Evolutionary conservation across 345 rosid genomes (phyloP), one percentile per base, ranked within the genome.

Genomic region (Mallotus nudiflorus): DNA sequence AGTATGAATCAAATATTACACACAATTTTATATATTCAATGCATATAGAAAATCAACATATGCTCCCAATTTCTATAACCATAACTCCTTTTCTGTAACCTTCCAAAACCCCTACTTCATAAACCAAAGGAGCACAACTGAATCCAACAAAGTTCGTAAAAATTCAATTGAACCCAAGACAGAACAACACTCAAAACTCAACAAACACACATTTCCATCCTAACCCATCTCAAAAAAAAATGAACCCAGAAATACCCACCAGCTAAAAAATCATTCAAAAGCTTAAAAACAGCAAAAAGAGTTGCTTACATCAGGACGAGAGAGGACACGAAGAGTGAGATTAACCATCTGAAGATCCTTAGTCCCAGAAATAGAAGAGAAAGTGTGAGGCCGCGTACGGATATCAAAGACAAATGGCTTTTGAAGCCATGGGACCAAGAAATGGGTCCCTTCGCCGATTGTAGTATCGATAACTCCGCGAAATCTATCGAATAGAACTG

Each of bases 261-360:
- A 31, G 37, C 4, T 22, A 60, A 62, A 63, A 31, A 51, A 40
- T n/a, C 16, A 63, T n/a, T n/a, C n/a, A n/a, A n/a, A n/a, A n/a
- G n/a, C n/a, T n/a, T n/a, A 45, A 2, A 20, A 15, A 66, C 70
- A 65, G 44, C 6, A 2, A 75, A n/a, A 5, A 11, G 5, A 0
- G 55, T 24, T 4, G 3, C 9, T 62, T 73, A 89, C 96, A 93
- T 94, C 87, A 1, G 96, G 98, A 16, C 89, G 96, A 37, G 99
- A 89, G 75, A 96, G 98, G 31, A 96, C 91, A 67, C 98, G 98
- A 63, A 96, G 99, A 25, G 97, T 92, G 69, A 96, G 97, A 69
- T 91, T 91, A 42, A 91, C 98, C 98, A 91, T 94, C 88, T 94
- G 98, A 13, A 94, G 95, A 87, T 96, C 99, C 78, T 96, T 96